Evolutionary conservation across 371 early-diverging fungal species (phyloP).

Genomic region (Encephalitozoon romaleae): DNA sequence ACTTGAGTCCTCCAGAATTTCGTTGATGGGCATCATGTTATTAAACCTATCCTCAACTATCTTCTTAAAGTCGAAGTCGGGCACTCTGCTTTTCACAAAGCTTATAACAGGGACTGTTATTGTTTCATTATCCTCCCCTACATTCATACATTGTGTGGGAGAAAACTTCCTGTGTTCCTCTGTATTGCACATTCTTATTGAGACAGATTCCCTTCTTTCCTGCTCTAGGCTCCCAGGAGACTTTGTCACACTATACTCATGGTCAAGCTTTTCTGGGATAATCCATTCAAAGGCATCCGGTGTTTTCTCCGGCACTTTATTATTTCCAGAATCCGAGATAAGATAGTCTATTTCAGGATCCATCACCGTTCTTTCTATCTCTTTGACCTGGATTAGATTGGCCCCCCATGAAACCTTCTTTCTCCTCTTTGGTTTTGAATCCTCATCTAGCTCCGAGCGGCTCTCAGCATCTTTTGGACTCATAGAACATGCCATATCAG

Average conservation of each 20-base stretch:
- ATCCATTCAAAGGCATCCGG: neutral
- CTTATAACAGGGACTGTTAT: neutral
- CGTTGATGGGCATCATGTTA: neutral
- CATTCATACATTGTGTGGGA: neutral
- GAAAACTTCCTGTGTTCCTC: neutral
- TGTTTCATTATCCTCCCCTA: neutral
- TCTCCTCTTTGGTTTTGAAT: neutral
- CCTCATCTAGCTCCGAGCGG: neutral
- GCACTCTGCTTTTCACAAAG: neutral
- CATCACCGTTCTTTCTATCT: slow-evolving; percentile 9
- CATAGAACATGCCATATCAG: neutral
- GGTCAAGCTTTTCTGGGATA: neutral
- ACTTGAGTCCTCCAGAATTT: neutral
- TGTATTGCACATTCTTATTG: neutral
- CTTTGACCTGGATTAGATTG: neutral
- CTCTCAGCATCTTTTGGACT: neutral
- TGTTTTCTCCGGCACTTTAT: neutral
- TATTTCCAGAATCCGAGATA: neutral
- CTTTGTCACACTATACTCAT: neutral
- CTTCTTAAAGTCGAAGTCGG: neutral
- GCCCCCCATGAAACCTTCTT: slow-evolving; percentile 3
- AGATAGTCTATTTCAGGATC: neutral
- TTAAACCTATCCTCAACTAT: neutral
- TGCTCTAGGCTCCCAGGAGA: neutral
- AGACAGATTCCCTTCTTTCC: neutral